Base-by-base conservation (phyloP, 805 yeast species). In the Ogataea saltuana region DNA sequence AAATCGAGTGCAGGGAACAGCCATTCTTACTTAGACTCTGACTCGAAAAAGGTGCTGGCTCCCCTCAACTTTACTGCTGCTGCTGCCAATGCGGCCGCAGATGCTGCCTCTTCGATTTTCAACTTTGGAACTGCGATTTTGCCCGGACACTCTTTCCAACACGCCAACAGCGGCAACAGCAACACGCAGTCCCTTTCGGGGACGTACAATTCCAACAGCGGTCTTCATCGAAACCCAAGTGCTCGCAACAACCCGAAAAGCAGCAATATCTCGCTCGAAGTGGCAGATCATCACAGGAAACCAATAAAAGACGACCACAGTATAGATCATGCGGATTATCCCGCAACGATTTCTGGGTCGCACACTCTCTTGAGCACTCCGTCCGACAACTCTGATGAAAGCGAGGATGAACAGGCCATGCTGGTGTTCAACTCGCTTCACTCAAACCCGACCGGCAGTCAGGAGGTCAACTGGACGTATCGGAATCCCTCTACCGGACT, bases 381-480 rank as follows among this genome's bases (percentile, higher is more conserved):
- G 15, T 44, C 45, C 11, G 51, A 49, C 17, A 39, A 40, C 17
- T 43, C 46, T n/a, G 60, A 53, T 27, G 53, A 53, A 17, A 50
- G 52, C 29, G 67, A 59, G 22, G 64, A 59, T 23, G 63, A 59
- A 38, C 61, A 54, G 19, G 56, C 59, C 4, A 54, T 61, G 59
- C 45, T 60, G 31, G 58, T 58, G 4, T 60, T 59, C 32, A 53
- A 53, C 1, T 49, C 60, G 10, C 32, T 45, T 12, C 50, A 44
- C 19, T 40, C 78, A 36, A 76, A 72, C 51, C 64, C 68, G 36
- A 65, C 56, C 47, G 58, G 67, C 19, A 64, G 61, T 19, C 63
- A 65, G 27, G 59, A 59, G 13, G 52, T 60, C 21, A 64, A 57
- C 21, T 56, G 68, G 61, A 55, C 56, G 6, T 42, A 50, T 19